phyloP scores from a whole-genome alignment of 2,329 filamentous ascomycete genomes.

The Coleophoma cylindrospora region DNA sequence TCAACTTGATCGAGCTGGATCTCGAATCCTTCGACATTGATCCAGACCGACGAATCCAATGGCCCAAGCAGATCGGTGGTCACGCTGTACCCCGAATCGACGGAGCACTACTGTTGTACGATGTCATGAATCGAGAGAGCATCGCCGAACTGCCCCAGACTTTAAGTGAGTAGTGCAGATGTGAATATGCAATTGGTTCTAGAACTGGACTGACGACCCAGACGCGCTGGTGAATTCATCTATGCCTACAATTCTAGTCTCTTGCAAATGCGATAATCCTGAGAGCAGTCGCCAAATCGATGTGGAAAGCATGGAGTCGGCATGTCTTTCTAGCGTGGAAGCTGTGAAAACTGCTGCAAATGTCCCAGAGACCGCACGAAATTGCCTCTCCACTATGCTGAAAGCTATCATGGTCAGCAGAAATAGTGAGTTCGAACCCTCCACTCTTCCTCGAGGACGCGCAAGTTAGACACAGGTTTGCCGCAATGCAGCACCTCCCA shows the following conservation, averaged over 20 bases:
- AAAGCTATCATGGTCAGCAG: constrained; percentile 63
- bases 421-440: constrained; percentile 52
- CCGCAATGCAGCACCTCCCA: no score
- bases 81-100: constrained; percentile 71
- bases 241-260: constrained; percentile 75
- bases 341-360: constrained; percentile 70
- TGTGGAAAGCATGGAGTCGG: constrained; percentile 58
- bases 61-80: constrained; percentile 65
- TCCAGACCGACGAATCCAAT: constrained; percentile 53
- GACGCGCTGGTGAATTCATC: constrained; percentile 68
- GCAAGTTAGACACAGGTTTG: no score
- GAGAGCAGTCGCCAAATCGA: constrained; percentile 67
- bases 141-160: constrained; percentile 70
- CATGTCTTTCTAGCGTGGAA: constrained; percentile 65
- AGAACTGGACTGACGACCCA: constrained; percentile 31
- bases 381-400: constrained; percentile 72
- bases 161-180: constrained; percentile 58
- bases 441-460: no score
- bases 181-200: background rate
- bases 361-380: constrained; percentile 66
- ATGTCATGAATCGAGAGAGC: constrained; percentile 74
- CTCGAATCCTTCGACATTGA: constrained; percentile 60
- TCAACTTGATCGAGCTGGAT: constrained; percentile 62
- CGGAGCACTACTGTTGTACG: constrained; percentile 80
- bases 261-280: constrained; percentile 83